Evolutionary conservation across 768 basidiomycete species (phyloP).

Genomic region (Auricularia heimuer): DNA sequence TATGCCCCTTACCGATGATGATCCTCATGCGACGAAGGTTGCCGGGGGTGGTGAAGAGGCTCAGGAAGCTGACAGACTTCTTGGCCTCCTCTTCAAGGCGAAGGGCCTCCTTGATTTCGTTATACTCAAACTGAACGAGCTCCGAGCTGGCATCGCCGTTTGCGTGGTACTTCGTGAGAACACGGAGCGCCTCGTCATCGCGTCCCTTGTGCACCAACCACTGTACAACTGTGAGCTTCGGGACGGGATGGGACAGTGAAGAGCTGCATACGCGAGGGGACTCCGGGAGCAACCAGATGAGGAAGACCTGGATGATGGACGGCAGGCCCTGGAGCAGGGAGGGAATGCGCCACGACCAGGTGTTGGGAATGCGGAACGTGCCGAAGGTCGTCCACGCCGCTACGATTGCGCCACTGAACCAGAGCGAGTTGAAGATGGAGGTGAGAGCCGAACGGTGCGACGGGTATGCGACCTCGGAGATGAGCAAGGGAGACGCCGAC

Average conservation of each 20-base stretch:
- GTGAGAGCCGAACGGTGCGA: constrained; percentile 72
- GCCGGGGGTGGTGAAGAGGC: constrained; percentile 54
- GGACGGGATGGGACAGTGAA: neutral
- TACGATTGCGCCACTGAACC: constrained; percentile 79
- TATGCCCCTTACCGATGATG: constrained; percentile 31
- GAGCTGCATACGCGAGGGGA: neutral
- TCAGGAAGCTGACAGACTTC: constrained; percentile 47
- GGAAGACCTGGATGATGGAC: constrained; percentile 50
- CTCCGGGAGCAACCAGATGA: constrained; percentile 62
- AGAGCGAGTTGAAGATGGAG: constrained; percentile 72
- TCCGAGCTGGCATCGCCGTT: constrained; percentile 43
- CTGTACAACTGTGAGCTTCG: constrained; percentile 24
- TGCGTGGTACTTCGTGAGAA: constrained; percentile 76
- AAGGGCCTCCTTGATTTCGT: constrained; percentile 73
- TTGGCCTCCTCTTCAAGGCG: constrained; percentile 38
- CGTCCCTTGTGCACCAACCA: constrained; percentile 70
- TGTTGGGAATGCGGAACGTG: constrained; percentile 54
- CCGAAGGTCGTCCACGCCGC: constrained; percentile 83
- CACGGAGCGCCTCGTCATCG: constrained; percentile 55
- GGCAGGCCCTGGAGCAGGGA: constrained; percentile 64
- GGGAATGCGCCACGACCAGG: constrained; percentile 80
- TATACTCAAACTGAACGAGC: constrained; percentile 62
- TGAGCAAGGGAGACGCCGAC: constrained; percentile 72
- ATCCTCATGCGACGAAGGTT: constrained; percentile 71
- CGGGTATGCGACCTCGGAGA: constrained; percentile 82